Evolutionary conservation across 345 rosid species (phyloP), one percentile per base, ranked within the genome.

Genomic region (Fremontodendron californicum): DNA sequence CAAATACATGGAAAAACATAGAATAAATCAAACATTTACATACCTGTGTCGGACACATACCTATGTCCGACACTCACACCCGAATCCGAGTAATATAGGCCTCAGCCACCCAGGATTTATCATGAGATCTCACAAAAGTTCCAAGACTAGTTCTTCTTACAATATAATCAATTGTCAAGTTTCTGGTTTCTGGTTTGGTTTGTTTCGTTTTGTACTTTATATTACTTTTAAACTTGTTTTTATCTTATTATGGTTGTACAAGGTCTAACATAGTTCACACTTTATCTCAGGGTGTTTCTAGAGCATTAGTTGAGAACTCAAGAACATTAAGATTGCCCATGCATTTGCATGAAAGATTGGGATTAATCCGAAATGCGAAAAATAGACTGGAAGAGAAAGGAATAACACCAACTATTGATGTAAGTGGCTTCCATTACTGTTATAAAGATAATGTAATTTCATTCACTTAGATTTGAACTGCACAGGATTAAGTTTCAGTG

Each of bases 271-370:
- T 73, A 9, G 37, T 39, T 71, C 33, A 7, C 46, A 45, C 74
- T 75, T 71, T 80, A 7, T 73, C 51, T 37, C 85, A 94, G 98
- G 99, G 99, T 76, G 94, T 94, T 79, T 86, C 93, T 42, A 91
- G 89, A 86, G 94, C 95, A 57, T 85, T 94, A 81, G 93, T 91
- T 77, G 97, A 93, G 74, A 91, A 87, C 73, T 90, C 97, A 57
- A 90, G 91, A 87, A 91, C 91, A 23, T 88, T 93, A 75, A 88
- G 97, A 86, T 81, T 94, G 81, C 99, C 99, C 9, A 87, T 87
- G 77, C 88, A 94, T 86, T 71, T 94, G 65, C 97, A 90, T 58
- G 99, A 87, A 80, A 87, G 99, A 82, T 83, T 94, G 8, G 91
- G 97, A 73, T 77, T 91, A 54, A 90, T 94, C 81, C 88, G 95